Conservation (phyloP, 495 filamentous ascomycete genomes). For the Penicillium pulvis region DNA sequence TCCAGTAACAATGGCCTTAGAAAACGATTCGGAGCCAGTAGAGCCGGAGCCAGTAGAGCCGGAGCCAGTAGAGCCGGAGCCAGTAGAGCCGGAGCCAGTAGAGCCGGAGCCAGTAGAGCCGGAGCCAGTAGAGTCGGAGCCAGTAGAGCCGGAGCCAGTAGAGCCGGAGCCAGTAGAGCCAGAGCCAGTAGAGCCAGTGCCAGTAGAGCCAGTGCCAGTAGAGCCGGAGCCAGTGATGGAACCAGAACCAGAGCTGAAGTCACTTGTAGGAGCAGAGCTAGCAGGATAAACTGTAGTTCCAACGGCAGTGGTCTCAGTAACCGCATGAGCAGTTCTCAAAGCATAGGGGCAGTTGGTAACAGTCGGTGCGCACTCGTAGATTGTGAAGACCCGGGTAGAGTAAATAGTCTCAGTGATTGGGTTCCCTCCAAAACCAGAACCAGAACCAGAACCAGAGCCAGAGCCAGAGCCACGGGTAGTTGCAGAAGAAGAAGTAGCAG, state of each 20-base stretch:
- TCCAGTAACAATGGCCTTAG: background rate
- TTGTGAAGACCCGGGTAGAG: background rate
- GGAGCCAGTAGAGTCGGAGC: background rate
- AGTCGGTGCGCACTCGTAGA: background rate
- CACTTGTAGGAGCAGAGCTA: background rate
- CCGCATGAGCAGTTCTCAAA: background rate
- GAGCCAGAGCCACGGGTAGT: background rate
- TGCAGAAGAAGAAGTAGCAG: constrained; percentile 1
- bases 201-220: background rate
- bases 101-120: background rate
- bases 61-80: background rate
- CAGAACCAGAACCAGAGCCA: background rate
- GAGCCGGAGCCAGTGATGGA: background rate
- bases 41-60: background rate
- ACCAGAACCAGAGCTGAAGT: background rate
- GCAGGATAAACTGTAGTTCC: background rate
- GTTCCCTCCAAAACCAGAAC: background rate
- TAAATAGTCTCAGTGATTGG: background rate
- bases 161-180: background rate
- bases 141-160: background rate
- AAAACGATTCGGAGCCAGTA: too few species aligned
- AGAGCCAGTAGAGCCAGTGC: background rate
- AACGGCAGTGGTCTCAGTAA: background rate
- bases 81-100: background rate
- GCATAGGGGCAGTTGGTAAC: background rate